Conservation (phyloP, 1,284 basidiomycete species). For the Phlebopus sp. region DNA sequence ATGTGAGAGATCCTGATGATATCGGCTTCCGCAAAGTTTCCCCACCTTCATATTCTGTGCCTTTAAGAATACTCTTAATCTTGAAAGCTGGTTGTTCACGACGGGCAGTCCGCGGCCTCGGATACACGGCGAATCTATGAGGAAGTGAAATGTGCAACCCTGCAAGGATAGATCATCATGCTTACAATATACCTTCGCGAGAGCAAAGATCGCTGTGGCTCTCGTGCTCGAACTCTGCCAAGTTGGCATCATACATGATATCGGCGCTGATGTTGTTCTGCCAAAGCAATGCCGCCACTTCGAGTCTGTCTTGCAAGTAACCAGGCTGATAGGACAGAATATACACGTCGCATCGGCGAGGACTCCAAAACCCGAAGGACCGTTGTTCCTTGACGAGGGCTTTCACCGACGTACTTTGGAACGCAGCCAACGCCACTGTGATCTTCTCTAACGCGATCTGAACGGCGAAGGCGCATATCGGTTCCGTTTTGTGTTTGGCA, state of each 20-base stretch:
- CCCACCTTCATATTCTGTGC: constrained; percentile 70
- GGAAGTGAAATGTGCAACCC: neutral
- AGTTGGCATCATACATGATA: constrained; percentile 77
- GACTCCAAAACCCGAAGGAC: constrained; percentile 86
- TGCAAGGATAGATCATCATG: constrained; percentile 5
- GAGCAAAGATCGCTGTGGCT: constrained; percentile 62
- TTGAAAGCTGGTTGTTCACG: constrained; percentile 70
- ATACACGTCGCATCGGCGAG: constrained; percentile 82
- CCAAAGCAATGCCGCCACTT: constrained; percentile 79
- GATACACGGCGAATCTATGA: constrained; percentile 68
- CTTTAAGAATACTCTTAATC: constrained; percentile 75
- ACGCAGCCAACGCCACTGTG: constrained; percentile 65
- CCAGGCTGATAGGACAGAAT: constrained; percentile 78
- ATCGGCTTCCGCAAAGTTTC: neutral
- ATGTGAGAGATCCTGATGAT: constrained; percentile 1
- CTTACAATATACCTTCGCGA: constrained; percentile 78
- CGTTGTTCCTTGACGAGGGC: constrained; percentile 72
- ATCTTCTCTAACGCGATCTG: constrained; percentile 84
- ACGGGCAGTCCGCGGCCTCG: constrained; percentile 54
- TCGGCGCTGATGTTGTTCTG: constrained; percentile 81
- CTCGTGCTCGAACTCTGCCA: constrained; percentile 60
- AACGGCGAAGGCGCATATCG: constrained; percentile 67
- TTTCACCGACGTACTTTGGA: constrained; percentile 69
- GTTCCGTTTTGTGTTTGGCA: constrained; percentile 50
- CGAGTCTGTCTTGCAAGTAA: constrained; percentile 72